Base-by-base conservation (phyloP, 495 filamentous ascomycete genomes). In the Venustampulla echinocandica region DNA sequence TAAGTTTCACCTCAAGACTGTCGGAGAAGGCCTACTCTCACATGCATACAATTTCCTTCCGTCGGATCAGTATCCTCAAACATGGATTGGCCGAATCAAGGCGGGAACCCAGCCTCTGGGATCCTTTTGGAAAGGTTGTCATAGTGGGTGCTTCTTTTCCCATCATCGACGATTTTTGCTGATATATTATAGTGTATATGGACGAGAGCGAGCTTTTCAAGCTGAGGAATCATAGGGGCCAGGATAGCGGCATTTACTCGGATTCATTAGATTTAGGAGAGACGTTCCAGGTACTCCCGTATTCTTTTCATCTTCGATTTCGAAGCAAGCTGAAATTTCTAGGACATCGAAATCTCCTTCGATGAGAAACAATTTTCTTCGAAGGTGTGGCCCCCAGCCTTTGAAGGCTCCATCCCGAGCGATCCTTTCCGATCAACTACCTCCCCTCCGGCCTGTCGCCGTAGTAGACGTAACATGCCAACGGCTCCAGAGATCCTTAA, bases 271-370 rank as follows among this genome's bases (percentile, higher is more conserved):
- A 30, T 30, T 30, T n/a, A 7, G 20, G 11, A 23, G 49, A 58
- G 17, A 28, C n/a, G 5, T 45, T 58, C 21, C 42, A 49, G 49
- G 55, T 58, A 42, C 1, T n/a, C n/a, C n/a, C n/a, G n/a, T n/a
- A n/a, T n/a, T n/a, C n/a, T n/a, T n/a, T n/a, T n/a, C n/a, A n/a
- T n/a, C n/a, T n/a, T n/a, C n/a, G n/a, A n/a, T n/a, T n/a, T n/a
- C n/a, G n/a, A n/a, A n/a, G n/a, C n/a, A n/a, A n/a, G n/a, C n/a
- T n/a, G n/a, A n/a, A n/a, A n/a, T n/a, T n/a, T n/a, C n/a, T 42
- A 58, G 55, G 52, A 54, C 32, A 47, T 58, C 6, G 22, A 44
- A 2, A 37, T 55, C 27, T 55, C 55, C 42, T 54, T 52, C 30
- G 42, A 52, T 21, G 44, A 54, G 11, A n/a, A 38, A 6, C 32